A percentile compares a stretch with the other conserved stretches of the same genome.
These are phyloP conservation scores for Mycosphaerelloides madeirae DNA, from an alignment of 2,329 filamentous ascomycete species.

Conservation along the genomic window DNA sequence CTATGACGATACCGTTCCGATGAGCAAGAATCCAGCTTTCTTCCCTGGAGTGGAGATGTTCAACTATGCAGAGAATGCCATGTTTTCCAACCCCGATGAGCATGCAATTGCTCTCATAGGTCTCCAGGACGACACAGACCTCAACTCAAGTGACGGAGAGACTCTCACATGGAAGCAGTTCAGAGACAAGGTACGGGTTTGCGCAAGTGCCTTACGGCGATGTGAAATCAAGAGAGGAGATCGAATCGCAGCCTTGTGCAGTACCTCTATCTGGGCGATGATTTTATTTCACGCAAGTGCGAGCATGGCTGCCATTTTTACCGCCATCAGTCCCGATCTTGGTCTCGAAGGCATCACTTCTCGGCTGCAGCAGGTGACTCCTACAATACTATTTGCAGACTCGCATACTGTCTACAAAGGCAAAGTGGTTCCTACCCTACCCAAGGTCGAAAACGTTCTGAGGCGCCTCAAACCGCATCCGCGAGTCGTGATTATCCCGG, in stretches of 20 bases:
- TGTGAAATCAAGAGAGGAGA: slow-evolving; percentile 38
- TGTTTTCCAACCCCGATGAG: slow-evolving; percentile 35
- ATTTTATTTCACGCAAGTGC: slow-evolving; percentile 39
- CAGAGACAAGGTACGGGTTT: slow-evolving; percentile 36
- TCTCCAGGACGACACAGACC: slow-evolving; percentile 35
- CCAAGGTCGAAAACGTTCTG: slow-evolving; percentile 33
- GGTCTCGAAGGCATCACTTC: slow-evolving; percentile 36
- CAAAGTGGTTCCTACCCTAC: slow-evolving; percentile 30
- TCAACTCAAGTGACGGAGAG: slow-evolving; percentile 29
- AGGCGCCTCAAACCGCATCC: slow-evolving; percentile 26
- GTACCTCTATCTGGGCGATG: slow-evolving; percentile 41
- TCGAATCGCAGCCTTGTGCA: slow-evolving; percentile 39
- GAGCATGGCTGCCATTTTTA: slow-evolving; percentile 42
- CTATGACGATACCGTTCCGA: slow-evolving; percentile 35
- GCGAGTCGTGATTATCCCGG: slow-evolving; percentile 27
- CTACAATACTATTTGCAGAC: slow-evolving; percentile 40
- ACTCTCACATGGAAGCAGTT: slow-evolving; percentile 38
- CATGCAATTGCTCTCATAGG: slow-evolving; percentile 38
- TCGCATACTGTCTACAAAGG: slow-evolving; percentile 39
- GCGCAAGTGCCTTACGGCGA: slow-evolving; percentile 36
- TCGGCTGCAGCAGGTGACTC: slow-evolving; percentile 38
- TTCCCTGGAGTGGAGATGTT: slow-evolving; percentile 34
- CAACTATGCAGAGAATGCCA: slow-evolving; percentile 41
- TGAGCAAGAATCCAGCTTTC: slow-evolving; percentile 38
- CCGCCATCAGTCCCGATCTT: slow-evolving; percentile 42